These are phyloP conservation scores for Penstemon newberryi DNA, from an alignment of 257 asterid species.

Conservation along the genomic window DNA sequence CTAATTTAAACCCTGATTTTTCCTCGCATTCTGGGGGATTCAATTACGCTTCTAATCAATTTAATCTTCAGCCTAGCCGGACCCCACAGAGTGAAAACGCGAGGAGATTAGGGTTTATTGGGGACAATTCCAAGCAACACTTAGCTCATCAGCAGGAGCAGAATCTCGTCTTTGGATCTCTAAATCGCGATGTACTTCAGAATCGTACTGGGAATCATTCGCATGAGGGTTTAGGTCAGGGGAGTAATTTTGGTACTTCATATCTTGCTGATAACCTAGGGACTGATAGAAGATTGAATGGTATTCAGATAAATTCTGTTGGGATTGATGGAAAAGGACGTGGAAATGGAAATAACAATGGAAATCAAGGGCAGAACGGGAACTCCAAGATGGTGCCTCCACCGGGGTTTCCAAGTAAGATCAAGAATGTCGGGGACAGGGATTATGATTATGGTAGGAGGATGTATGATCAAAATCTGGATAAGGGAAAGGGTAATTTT, in stretches of 20 bases:
- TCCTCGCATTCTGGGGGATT: conserved; percentile 40
- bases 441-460: conserved; percentile 36
- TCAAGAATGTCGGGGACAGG: conserved; percentile 33
- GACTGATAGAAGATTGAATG: conserved; percentile 33
- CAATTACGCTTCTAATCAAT: conserved; percentile 37
- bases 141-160: conserved; percentile 39
- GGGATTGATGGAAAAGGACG: conserved; percentile 32
- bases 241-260: conserved; percentile 25
- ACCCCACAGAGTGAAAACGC: conserved; percentile 27
- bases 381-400: conserved; percentile 43
- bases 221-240: conserved; percentile 29
- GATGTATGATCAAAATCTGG: conserved; percentile 39
- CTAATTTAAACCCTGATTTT: conserved; percentile 41
- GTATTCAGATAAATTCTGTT: conserved; percentile 31
- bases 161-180: conserved; percentile 60
- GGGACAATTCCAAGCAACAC: conserved; percentile 22
- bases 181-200: conserved; percentile 30
- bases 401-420: conserved; percentile 49
- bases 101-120: conserved; percentile 36
- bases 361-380: conserved; percentile 37
- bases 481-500: conserved; percentile 35
- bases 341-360: conserved; percentile 25
- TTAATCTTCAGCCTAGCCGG: conserved; percentile 32
- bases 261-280: conserved; percentile 28
- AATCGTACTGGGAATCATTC: conserved; percentile 30